These are phyloP conservation scores for Clitopilus passeckerianus DNA, from an alignment of 768 basidiomycete genomes.

Conservation along the genomic window DNA sequence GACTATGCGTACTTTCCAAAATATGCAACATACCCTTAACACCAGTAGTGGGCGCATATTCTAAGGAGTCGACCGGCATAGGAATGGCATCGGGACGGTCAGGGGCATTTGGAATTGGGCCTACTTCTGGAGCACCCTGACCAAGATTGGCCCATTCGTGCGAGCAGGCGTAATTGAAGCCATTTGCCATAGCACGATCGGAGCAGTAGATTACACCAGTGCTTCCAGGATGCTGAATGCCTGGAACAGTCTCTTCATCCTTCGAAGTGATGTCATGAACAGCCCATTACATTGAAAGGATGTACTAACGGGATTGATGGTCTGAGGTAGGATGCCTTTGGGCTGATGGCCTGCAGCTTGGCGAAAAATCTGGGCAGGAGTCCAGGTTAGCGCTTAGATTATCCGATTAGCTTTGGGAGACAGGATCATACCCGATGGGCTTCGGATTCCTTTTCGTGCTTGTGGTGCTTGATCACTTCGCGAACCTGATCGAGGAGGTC, in stretches of 20 bases:
- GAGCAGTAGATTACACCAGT: conserved; percentile 80
- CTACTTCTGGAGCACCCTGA: conserved; percentile 91
- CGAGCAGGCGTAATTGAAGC: conserved; percentile 73
- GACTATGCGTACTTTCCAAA: background rate
- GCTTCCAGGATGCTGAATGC: conserved; percentile 73
- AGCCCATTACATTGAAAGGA: background rate
- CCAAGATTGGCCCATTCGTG: conserved; percentile 88
- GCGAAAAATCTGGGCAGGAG: conserved; percentile 60
- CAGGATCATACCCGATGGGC: conserved; percentile 63
- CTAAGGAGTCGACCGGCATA: conserved; percentile 66
- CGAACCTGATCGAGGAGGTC: conserved; percentile 56
- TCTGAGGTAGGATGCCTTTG: conserved; percentile 62
- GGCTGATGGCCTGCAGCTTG: conserved; percentile 64
- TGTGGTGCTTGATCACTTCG: conserved; percentile 62
- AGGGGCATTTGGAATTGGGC: conserved; percentile 73
- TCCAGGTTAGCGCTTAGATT: conserved; percentile 4
- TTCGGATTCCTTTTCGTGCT: conserved; percentile 80
- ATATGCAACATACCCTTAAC: conserved; percentile 55
- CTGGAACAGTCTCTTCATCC: conserved; percentile 89
- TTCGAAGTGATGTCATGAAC: conserved; percentile 18
- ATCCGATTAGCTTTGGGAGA: conserved; percentile 6
- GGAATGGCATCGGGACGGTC: conserved; percentile 60
- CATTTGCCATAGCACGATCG: conserved; percentile 93
- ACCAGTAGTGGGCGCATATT: conserved; percentile 92
- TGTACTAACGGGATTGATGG: conserved; percentile 57